phyloP scores from a whole-genome alignment of 2,329 filamentous ascomycete species.

The Gnomoniopsis sp. region DNA sequence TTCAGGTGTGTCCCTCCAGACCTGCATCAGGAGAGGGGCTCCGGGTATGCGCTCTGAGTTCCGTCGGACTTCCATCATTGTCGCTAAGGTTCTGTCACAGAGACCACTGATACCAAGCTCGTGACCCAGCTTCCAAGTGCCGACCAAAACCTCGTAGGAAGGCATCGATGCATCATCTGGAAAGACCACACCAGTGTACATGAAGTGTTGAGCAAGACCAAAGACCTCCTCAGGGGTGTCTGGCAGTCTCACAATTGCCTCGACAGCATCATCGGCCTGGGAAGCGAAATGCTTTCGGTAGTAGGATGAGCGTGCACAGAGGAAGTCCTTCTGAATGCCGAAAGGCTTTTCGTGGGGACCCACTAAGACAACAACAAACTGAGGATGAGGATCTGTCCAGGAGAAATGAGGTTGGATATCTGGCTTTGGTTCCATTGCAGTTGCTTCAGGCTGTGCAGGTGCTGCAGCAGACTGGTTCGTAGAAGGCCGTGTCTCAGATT shows the following conservation, averaged over 20 bases:
- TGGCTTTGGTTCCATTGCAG: not conserved
- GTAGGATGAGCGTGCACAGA: conserved; percentile 48
- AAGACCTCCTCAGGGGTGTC: conserved; percentile 48
- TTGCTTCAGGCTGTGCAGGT: not conserved
- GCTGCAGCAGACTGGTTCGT: not conserved
- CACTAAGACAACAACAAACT: conserved; percentile 53
- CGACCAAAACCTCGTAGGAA: conserved; percentile 52
- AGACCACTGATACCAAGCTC: conserved; percentile 51
- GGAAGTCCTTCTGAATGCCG: conserved; percentile 56
- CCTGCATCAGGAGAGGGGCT: conserved; percentile 55
- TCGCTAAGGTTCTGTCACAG: conserved; percentile 52
- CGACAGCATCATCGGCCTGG: conserved; percentile 37
- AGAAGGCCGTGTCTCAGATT: not conserved
- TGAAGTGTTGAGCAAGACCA: conserved; percentile 50
- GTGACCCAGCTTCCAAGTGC: conserved; percentile 54
- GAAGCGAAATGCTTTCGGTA: conserved; percentile 44
- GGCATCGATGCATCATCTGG: conserved; percentile 39
- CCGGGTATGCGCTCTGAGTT: conserved; percentile 54
- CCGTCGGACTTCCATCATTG: conserved; percentile 54
- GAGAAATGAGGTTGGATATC: conserved; percentile 4
- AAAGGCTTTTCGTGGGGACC: conserved; percentile 52
- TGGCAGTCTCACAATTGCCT: conserved; percentile 48
- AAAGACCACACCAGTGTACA: conserved; percentile 50
- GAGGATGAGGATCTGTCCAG: conserved; percentile 44
- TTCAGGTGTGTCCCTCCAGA: conserved; percentile 60